Base-by-base conservation (phyloP, 2,329 filamentous ascomycete species). In the Sarocladium oryzae region DNA sequence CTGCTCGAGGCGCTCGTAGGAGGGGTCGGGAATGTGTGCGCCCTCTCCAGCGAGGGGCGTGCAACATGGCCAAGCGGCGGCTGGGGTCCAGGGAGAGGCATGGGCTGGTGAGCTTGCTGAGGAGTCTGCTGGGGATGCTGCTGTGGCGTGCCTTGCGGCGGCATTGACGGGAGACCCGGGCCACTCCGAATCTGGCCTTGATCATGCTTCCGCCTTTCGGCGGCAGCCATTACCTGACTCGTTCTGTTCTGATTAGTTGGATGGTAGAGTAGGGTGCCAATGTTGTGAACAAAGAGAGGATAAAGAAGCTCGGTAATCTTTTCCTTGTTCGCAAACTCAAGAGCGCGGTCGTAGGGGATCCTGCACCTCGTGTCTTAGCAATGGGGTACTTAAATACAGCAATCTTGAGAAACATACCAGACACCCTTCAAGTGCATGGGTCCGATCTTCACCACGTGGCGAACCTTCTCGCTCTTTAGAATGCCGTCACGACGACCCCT, bases 371-470 rank as follows among this genome's bases (percentile, higher is more conserved):
- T 56, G 55, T 67, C 53, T 58, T 58, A 66, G 65, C 51, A 32
- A 37, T 11, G 4, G 26, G 11, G 21, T 10, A 11, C 13, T 13
- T 28, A 49, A n/a, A n/a, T 28, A 21, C 28, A 23, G 23, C 18
- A 23, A 51, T 36, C n/a, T 38, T n/a, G 23, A 18, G 36, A 26
- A 53, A 74, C 86, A 73, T 78, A 95, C 90, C 91, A 96, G 58
- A 96, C 91, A 63, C 93, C 93, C 73, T 99, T 99, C 40, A 99
- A 73, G 66, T 97, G 93, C 93, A 99, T 99, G 3, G 93, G 93
- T 0, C 93, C 93, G 66, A 99, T 97, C 73, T 99, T 99, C 54
- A 97, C 93, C 11, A 97, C 93, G 68, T 96, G 91, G 59, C 93
- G 85, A 52, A 91, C 83, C 71, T 97, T 99, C 70, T 97, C 93